These are phyloP conservation scores for Scedosporium apiospermum DNA, from an alignment of 2,329 filamentous ascomycete genomes.

Conservation along the genomic window DNA sequence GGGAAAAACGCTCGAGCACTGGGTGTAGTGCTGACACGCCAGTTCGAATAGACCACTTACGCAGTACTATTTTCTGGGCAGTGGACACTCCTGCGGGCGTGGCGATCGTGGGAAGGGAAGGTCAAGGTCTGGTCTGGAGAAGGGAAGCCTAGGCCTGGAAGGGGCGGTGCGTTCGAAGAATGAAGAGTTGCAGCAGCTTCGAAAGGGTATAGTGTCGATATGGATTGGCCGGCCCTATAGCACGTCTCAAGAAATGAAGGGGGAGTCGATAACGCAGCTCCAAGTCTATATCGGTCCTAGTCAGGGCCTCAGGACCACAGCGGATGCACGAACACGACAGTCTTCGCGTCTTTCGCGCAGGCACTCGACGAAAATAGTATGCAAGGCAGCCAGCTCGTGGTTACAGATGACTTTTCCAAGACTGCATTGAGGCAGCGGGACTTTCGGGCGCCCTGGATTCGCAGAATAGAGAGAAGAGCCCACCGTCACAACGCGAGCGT, in stretches of 20 bases:
- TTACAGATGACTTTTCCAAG: not conserved
- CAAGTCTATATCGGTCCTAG: not conserved
- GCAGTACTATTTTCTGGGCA: not conserved
- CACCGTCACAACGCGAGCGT: not conserved
- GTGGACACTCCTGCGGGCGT: not conserved
- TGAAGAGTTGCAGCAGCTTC: not conserved
- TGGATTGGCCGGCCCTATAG: not conserved
- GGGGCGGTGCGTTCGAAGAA: not conserved
- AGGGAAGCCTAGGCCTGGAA: not conserved
- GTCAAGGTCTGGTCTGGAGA: not conserved
- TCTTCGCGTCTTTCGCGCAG: not conserved
- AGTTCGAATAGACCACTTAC: not conserved
- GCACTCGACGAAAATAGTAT: not conserved
- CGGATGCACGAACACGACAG: not conserved
- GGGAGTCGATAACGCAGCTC: not conserved
- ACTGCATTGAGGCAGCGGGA: not conserved
- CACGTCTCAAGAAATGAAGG: not conserved
- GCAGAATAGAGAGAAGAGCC: not conserved
- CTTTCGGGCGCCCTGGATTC: too few species aligned
- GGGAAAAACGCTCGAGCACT: not conserved
- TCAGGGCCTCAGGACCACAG: not conserved
- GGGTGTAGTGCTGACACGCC: not conserved
- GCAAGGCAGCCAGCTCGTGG: not conserved
- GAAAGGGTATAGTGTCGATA: slow-evolving; percentile 4
- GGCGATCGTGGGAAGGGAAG: not conserved